Evolutionary conservation across 2,329 filamentous ascomycete genomes (phyloP).

Genomic region (Trichoderma koningii): DNA sequence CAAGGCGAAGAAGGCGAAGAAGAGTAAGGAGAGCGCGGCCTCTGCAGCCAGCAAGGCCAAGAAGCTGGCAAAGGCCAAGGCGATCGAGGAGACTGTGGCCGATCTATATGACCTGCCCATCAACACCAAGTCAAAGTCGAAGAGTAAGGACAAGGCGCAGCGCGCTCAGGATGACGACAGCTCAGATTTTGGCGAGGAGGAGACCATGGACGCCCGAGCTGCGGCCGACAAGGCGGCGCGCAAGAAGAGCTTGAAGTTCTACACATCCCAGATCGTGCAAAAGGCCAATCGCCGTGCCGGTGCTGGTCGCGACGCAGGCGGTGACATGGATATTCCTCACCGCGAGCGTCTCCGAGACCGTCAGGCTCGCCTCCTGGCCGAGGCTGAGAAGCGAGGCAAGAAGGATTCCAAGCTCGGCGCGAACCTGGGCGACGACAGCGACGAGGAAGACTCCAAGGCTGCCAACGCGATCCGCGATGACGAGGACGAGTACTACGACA

Average conservation of each 20-base stretch:
- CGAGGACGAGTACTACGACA: constrained; percentile 84
- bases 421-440: constrained; percentile 68
- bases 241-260: constrained; percentile 94
- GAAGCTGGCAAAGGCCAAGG: constrained; percentile 53
- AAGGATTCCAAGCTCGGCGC: constrained; percentile 63
- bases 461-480: constrained; percentile 57
- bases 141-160: constrained; percentile 36
- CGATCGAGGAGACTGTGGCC: constrained; percentile 70
- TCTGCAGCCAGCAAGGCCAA: constrained; percentile 43
- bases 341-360: constrained; percentile 85
- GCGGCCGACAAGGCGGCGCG: constrained; percentile 84
- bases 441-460: constrained; percentile 63
- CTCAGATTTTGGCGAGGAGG: constrained; percentile 94
- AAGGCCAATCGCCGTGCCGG: constrained; percentile 83
- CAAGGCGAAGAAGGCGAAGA: constrained; percentile 35
- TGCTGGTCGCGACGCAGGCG: constrained; percentile 72
- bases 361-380: constrained; percentile 81
- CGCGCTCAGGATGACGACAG: constrained; percentile 59
- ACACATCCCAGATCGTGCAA: constrained; percentile 95
- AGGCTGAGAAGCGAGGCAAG: constrained; percentile 81
- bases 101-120: constrained; percentile 66
- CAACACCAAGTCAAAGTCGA: constrained; percentile 51
- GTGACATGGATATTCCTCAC: constrained; percentile 82
- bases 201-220: constrained; percentile 72
- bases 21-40: constrained; percentile 29